A percentile compares a stretch with the other conserved stretches of the same genome.
phyloP scores from a whole-genome alignment of 495 filamentous ascomycete species.

The Rhypophila decipiens region DNA sequence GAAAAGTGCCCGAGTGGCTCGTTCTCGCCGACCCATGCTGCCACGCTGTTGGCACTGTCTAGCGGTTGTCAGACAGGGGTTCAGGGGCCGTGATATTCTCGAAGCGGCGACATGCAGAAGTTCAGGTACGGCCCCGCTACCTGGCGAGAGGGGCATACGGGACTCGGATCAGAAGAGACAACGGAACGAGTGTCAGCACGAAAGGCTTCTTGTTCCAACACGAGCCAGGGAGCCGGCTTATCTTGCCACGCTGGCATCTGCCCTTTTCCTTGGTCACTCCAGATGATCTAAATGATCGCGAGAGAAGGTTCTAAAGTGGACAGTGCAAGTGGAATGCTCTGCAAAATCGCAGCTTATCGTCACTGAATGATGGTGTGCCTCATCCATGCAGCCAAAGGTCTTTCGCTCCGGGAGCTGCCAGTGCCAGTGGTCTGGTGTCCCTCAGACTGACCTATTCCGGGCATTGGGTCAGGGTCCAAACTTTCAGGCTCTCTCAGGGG shows the following conservation, averaged over 20 bases:
- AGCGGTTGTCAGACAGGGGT: not conserved
- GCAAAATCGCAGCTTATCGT: too few species aligned
- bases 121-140: not conserved
- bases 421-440: too few species aligned
- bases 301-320: not conserved
- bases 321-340: not conserved
- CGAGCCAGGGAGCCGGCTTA: not conserved
- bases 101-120: not conserved
- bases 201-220: too few species aligned
- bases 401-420: not conserved
- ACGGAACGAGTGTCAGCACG: not conserved
- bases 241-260: constrained; percentile 14
- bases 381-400: constrained; percentile 17
- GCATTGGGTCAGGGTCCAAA: too few species aligned
- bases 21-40: not conserved
- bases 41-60: not conserved
- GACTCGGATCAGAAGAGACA: not conserved
- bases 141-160: not conserved
- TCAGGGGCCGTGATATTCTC: not conserved
- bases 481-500: too few species aligned
- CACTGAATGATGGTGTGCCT: constrained; percentile 10
- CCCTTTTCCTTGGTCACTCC: not conserved
- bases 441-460: too few species aligned
- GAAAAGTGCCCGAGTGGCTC: too few species aligned
- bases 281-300: not conserved